phyloP scores from a whole-genome alignment of 805 yeast genomes.

The Lipomyces chichibuensis region DNA sequence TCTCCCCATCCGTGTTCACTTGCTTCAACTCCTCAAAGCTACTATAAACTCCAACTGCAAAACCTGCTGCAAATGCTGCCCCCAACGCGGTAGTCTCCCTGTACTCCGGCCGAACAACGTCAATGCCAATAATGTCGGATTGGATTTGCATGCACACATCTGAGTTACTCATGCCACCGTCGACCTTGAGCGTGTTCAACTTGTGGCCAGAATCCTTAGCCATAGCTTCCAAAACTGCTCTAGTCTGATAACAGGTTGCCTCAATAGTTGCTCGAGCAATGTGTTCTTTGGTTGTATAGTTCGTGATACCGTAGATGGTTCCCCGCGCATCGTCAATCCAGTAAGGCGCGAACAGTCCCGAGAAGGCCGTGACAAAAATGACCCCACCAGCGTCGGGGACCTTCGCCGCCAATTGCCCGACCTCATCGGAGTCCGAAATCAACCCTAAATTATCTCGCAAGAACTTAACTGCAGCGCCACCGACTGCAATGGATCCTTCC shows the following conservation, averaged over 20 bases:
- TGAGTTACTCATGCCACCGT: conserved; percentile 94
- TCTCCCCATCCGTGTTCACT: conserved; percentile 39
- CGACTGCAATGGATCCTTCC: conserved; percentile 96
- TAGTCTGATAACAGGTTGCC: conserved; percentile 91
- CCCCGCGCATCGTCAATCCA: conserved; percentile 95
- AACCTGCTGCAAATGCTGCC: conserved; percentile 94
- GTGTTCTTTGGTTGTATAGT: conserved; percentile 87
- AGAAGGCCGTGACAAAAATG: conserved; percentile 91
- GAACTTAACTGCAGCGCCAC: conserved; percentile 94
- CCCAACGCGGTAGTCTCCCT: conserved; percentile 94
- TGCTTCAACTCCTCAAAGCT: conserved; percentile 66
- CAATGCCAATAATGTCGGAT: conserved; percentile 87
- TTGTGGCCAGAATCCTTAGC: conserved; percentile 73
- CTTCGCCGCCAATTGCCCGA: conserved; percentile 85
- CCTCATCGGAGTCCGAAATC: conserved; percentile 78
- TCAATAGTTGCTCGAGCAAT: conserved; percentile 93
- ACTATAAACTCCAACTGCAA: conserved; percentile 72
- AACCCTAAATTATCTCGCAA: conserved; percentile 84
- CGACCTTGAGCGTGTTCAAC: conserved; percentile 62
- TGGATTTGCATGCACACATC: conserved; percentile 92
- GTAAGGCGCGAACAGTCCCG: conserved; percentile 93
- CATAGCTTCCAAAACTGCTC: conserved; percentile 91
- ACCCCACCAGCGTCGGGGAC: conserved; percentile 87
- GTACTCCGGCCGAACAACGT: conserved; percentile 77
- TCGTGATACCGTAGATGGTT: conserved; percentile 89